Conservation (phyloP, 2,329 filamentous ascomycete genomes). For the Penicillium psychrosexuale region DNA sequence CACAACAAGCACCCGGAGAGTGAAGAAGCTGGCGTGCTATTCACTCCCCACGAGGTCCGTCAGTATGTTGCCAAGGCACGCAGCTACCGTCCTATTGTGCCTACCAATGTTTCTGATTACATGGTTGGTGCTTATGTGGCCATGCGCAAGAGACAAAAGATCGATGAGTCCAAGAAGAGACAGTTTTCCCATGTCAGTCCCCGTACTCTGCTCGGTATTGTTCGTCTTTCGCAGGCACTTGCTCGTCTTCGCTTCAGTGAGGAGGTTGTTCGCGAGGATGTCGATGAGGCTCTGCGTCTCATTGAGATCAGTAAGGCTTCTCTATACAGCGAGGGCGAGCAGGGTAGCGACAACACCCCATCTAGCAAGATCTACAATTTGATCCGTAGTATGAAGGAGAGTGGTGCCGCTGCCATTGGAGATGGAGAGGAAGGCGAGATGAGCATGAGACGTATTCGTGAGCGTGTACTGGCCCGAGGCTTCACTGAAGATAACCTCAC, state of each 20-base stretch:
- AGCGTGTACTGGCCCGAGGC: constrained; percentile 90
- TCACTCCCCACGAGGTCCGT: constrained; percentile 87
- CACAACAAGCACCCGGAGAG: constrained; percentile 86
- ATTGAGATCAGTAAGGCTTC: constrained; percentile 92
- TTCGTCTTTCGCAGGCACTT: constrained; percentile 90
- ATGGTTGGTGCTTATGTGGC: constrained; percentile 96
- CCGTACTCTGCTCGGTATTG: constrained; percentile 85
- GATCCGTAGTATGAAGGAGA: constrained; percentile 81
- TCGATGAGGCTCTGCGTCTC: constrained; percentile 88
- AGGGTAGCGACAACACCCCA: constrained; percentile 69
- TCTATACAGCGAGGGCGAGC: constrained; percentile 67
- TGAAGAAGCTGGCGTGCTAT: constrained; percentile 66
- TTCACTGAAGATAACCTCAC: constrained; percentile 94
- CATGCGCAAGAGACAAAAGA: constrained; percentile 86
- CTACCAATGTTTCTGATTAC: constrained; percentile 85
- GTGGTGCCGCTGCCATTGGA: constrained; percentile 74
- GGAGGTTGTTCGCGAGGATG: constrained; percentile 82
- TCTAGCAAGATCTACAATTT: constrained; percentile 93
- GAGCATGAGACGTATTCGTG: constrained; percentile 82
- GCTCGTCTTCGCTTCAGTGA: constrained; percentile 87
- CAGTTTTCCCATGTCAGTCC: constrained; percentile 93
- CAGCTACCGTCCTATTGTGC: constrained; percentile 81
- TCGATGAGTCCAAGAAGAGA: constrained; percentile 84
- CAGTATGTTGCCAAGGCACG: constrained; percentile 94
- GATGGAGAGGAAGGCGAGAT: constrained; percentile 72